These are phyloP conservation scores for Ogataea neopini DNA, from an alignment of 805 yeast genomes.

Conservation along the genomic window DNA sequence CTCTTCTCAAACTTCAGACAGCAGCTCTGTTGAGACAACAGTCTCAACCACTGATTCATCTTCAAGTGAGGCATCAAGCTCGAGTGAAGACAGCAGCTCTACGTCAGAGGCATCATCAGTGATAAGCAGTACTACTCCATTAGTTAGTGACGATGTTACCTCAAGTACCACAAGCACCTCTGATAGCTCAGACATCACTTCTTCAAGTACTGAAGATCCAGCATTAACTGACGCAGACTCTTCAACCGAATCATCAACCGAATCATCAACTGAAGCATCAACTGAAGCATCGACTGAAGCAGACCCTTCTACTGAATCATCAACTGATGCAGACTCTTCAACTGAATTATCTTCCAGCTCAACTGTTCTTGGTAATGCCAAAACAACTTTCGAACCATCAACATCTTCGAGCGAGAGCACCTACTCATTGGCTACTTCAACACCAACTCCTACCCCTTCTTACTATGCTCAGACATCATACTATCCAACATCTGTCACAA, in stretches of 20 bases:
- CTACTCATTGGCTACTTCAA: not conserved
- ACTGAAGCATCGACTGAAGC: too few relatives aligned
- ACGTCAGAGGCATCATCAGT: not conserved
- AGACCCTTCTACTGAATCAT: too few relatives aligned
- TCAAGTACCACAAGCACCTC: not conserved
- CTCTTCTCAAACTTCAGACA: too few relatives aligned
- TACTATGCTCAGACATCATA: not conserved
- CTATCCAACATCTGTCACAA: not conserved
- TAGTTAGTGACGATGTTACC: too few relatives aligned
- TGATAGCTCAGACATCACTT: not conserved
- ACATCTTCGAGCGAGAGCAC: not conserved
- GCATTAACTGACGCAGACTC: too few relatives aligned
- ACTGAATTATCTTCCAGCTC: not conserved
- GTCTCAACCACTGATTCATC: too few relatives aligned
- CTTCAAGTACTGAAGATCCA: not conserved
- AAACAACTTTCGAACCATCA: constrained; percentile 11
- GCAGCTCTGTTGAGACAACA: too few relatives aligned
- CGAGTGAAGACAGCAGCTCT: too few relatives aligned
- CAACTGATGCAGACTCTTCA: too few relatives aligned
- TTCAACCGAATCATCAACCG: too few relatives aligned
- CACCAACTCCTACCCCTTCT: not conserved
- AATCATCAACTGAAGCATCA: too few relatives aligned
- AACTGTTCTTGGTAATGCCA: constrained; percentile 2
- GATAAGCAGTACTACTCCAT: not conserved
- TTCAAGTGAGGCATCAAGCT: too few relatives aligned